A percentile compares a stretch with the other conserved stretches of the same genome.
Evolutionary conservation across 176 grass and related monocot genomes (phyloP).

Genomic region (Rhipidocladum racemiflorum): DNA sequence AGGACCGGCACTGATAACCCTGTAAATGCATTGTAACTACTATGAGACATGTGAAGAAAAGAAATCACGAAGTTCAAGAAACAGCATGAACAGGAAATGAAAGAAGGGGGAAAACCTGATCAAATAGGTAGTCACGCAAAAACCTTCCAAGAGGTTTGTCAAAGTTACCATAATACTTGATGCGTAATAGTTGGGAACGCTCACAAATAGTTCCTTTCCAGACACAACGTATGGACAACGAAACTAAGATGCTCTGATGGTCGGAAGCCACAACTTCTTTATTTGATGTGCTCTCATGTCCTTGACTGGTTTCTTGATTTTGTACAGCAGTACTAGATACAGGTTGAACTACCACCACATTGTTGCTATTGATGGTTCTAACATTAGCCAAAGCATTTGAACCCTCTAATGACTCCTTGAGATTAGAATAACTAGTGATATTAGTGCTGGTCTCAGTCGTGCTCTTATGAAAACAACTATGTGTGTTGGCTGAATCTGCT

Average conservation of each 20-base stretch:
- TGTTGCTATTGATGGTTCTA: conserved; percentile 15
- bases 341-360: conserved; percentile 37
- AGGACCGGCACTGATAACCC: conserved; percentile 64
- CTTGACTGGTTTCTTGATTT: conserved; percentile 48
- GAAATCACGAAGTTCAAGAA: conserved; percentile 14
- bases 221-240: conserved; percentile 81
- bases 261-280: conserved; percentile 80
- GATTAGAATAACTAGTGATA: conserved; percentile 33
- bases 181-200: conserved; percentile 82
- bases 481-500: conserved; percentile 35
- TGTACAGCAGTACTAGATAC: conserved; percentile 29
- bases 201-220: conserved; percentile 96
- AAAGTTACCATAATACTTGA: conserved; percentile 95
- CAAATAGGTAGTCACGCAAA: conserved; percentile 81
- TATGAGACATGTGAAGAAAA: conserved; percentile 25
- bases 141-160: conserved; percentile 90
- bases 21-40: conserved; percentile 42
- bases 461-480: conserved; percentile 27
- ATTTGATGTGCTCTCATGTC: conserved; percentile 40
- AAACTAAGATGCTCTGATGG: conserved; percentile 92
- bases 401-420: conserved; percentile 40
- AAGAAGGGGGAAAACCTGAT: conserved; percentile 56
- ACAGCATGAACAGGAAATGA: conserved; percentile 7
- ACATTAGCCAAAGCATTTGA: conserved; percentile 34
- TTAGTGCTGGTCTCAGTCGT: conserved; percentile 16